Evolutionary conservation across 2,329 filamentous ascomycete genomes (phyloP), one percentile per base, ranked within the genome.

Genomic region (Chaetomium globosum): DNA sequence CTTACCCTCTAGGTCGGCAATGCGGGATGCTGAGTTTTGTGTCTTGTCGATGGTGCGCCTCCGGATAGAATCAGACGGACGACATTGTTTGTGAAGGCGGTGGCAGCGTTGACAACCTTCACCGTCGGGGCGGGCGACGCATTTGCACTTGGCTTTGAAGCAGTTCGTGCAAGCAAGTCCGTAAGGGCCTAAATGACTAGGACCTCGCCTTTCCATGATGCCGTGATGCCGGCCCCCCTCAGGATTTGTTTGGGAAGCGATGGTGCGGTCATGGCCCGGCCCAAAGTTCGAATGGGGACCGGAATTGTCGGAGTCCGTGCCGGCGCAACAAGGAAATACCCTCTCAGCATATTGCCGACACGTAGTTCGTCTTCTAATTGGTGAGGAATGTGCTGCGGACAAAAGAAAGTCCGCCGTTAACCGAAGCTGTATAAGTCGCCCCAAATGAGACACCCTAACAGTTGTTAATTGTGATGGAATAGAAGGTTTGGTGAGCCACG

Each of bases 1-100:
- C 59, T 73, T 75, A 59, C 71, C 71, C 67, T 79, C 77, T 16
- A 79, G 71, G 23, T 74, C 69, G 49, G 75, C 72, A 48, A 79
- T 77, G 39, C 74, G 73, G n/a, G 60, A 68, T 56, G 73, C 70
- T 1, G 76, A 74, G 52, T 71, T 72, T 62, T 73, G 69, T 9
- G 67, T 68, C 55, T 69, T 70, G 21, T 73, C 53, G n/a, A 55
- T 23, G n/a, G 53, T 33, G 31, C 31, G 16, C 31, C 19, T 31
- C 13, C 53, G 53, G 30, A 55, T n/a, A 3, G 31, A n/a, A 23
- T 55, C 53, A 31, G 53, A 55, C 8, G 53, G 53, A 13, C 53
- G 30, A n/a, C 53, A 55, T 13, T 33, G 53, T 19, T 55, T 55
- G 53, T 33, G 28, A 21, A 55, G 53, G 4, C 53, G 53, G 31